Evolutionary conservation across 108 stramenopile species (phyloP).

Genomic region (Skeletonema tropicum): DNA sequence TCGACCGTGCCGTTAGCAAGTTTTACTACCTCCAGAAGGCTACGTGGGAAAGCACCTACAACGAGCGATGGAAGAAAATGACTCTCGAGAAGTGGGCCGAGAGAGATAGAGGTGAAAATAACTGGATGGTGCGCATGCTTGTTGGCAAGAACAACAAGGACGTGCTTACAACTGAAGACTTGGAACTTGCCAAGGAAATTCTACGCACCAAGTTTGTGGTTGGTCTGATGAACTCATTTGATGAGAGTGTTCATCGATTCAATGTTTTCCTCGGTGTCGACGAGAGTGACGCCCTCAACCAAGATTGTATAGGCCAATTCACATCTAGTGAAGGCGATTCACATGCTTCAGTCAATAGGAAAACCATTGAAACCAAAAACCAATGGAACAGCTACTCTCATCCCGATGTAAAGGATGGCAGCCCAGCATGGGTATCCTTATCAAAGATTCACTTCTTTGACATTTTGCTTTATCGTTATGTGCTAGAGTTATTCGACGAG

Average conservation of each 20-base stretch:
- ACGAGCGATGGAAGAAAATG: constrained; percentile 33
- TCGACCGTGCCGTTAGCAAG: constrained; percentile 50
- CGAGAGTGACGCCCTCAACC: constrained; percentile 19
- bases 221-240: constrained; percentile 33
- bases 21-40: constrained; percentile 53
- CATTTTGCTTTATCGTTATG: constrained; percentile 30
- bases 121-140: constrained; percentile 49
- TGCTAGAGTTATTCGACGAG: constrained; percentile 18
- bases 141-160: constrained; percentile 24
- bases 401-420: constrained; percentile 30
- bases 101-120: constrained; percentile 41
- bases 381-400: constrained; percentile 36
- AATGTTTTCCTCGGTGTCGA: constrained; percentile 40
- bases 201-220: constrained; percentile 45
- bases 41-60: constrained; percentile 51
- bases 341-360: not conserved
- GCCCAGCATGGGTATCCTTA: constrained; percentile 28
- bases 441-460: constrained; percentile 34
- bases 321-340: constrained; percentile 8
- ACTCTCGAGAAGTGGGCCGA: constrained; percentile 39
- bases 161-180: constrained; percentile 31
- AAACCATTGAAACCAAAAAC: constrained; percentile 25
- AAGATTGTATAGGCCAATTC: constrained; percentile 28
- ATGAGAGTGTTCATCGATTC: constrained; percentile 52
- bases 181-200: constrained; percentile 49